Conservation (phyloP, 176 grass and related monocot genomes). For the Rhynchospora tenuis region DNA sequence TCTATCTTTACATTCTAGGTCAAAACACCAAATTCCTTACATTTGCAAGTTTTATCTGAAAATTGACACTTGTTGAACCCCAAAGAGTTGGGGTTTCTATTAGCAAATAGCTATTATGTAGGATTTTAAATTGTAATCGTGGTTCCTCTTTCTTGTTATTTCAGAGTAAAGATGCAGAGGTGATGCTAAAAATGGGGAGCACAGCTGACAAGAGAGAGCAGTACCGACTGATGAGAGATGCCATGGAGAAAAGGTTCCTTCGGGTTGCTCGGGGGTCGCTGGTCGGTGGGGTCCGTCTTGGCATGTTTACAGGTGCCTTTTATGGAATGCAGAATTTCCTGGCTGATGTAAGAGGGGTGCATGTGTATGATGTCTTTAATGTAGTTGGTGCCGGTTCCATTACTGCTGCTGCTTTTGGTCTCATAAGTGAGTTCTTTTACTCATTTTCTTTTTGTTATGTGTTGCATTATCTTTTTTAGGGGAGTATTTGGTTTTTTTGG, state of each 20-base stretch:
- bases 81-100: not conserved
- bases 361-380: conserved; percentile 80
- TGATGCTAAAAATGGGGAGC: conserved; percentile 94
- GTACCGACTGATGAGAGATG: conserved; percentile 95
- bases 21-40: not conserved
- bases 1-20: not conserved
- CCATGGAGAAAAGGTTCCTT: conserved; percentile 89
- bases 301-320: conserved; percentile 78
- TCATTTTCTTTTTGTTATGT: not conserved
- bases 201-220: conserved; percentile 91
- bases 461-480: not conserved
- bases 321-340: conserved; percentile 76
- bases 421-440: conserved; percentile 47
- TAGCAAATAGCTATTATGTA: not conserved
- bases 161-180: conserved; percentile 97
- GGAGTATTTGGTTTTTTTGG: not conserved
- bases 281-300: conserved; percentile 66
- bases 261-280: conserved; percentile 66
- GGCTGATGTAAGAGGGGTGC: conserved; percentile 55
- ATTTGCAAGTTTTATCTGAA: not conserved
- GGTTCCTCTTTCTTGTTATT: conserved; percentile 7
- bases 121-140: conserved; percentile 1
- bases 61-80: not conserved
- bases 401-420: conserved; percentile 67
- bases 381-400: conserved; percentile 63